Evolutionary conservation across 768 basidiomycete genomes (phyloP).

Genomic region (Lactarius hatsudake): DNA sequence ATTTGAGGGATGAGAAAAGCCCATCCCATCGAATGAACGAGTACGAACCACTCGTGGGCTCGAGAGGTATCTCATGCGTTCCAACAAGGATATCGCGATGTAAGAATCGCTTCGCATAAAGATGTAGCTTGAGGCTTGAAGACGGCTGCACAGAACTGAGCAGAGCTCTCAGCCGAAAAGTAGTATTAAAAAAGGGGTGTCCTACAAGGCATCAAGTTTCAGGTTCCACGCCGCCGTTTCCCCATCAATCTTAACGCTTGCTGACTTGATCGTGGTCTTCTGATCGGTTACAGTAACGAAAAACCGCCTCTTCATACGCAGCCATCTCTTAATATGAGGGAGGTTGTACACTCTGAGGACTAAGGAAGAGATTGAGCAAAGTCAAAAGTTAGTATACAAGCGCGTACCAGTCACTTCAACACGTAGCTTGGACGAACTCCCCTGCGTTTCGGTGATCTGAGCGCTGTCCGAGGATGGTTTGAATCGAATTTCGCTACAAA

Average conservation of each 20-base stretch:
- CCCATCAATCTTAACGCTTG: background rate
- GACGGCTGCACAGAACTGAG: background rate
- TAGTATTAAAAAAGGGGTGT: background rate
- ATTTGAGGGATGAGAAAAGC: background rate
- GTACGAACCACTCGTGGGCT: background rate
- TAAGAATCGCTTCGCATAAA: background rate
- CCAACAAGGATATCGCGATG: background rate
- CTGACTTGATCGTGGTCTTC: background rate
- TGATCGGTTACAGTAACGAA: background rate
- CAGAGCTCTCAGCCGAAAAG: background rate
- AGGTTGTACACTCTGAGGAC: background rate
- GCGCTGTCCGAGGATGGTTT: no score
- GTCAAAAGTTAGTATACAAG: no score
- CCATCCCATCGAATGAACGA: background rate
- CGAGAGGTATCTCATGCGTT: background rate
- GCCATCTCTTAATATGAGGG: background rate
- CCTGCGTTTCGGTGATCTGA: no score
- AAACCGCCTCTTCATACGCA: background rate
- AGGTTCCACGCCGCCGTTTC: background rate
- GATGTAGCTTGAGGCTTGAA: background rate
- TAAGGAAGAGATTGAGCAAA: background rate
- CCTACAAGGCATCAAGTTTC: background rate
- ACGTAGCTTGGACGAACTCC: no score
- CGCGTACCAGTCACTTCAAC: no score
- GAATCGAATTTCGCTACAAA: no score